Evolutionary conservation across 1,284 basidiomycete genomes (phyloP), one percentile per base, ranked within the genome.

Genomic region (Trametes versicolor): DNA sequence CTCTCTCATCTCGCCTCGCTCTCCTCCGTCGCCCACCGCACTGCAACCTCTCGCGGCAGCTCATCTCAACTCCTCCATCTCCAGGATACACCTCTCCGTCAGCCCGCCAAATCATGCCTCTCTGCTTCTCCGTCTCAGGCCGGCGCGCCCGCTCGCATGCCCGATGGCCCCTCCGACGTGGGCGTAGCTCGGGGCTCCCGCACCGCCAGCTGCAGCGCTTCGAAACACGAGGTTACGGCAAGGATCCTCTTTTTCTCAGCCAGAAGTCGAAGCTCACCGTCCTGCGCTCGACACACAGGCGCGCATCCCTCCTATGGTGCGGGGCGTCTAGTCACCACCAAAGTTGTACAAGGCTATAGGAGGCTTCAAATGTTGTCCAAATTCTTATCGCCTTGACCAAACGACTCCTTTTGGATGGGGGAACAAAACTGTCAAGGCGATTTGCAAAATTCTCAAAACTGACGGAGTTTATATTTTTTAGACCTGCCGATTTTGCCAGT

Each of bases 211-310:
- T 39, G 53, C 56, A 57, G 64, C 64, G 64, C 62, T 66, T 68
- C 55, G 21, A 23, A 21, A 68, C 67, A 69, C 64, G 67, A 36
- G 62, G 62, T 54, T 37, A 60, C 67, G 67, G 67, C 62, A 60
- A 69, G 64, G 64, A 66, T 65, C 58, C 61, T 62, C 64, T 63
- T 29, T 29, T 62, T 65, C 67, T 66, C 64, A 69, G 67, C 64
- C 41, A 61, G 67, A 69, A 69, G 64, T 64, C 64, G 64, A 68
- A 66, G 58, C 56, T 34, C 43, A 36, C 60, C 50, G 9, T 50
- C 48, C 47, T 61, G 23, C 36, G n/a, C 29, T 36, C 54, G 53
- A 47, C 25, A 47, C 25, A 25, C 45, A 64, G 52, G 41, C 64
- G 63, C 67, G 37, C 61, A 63, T 37, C 19, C 27, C 27, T n/a